Conservation (phyloP, 768 basidiomycete species). For the Rhodotorula kratochvilovae region DNA sequence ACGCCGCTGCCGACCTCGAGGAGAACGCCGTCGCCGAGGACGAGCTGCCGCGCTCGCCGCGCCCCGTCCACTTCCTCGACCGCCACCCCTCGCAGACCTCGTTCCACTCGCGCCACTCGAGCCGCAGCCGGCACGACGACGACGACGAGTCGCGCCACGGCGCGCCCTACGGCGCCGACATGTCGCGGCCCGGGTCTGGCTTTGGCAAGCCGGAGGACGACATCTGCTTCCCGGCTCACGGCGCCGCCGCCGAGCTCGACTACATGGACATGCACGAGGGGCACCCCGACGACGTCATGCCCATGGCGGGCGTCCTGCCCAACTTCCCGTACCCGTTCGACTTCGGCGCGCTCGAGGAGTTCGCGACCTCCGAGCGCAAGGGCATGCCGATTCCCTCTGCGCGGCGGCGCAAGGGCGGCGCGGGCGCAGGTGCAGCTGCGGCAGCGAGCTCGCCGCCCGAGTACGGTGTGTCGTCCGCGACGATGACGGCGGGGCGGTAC, state of each 20-base stretch:
- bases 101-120: constrained; percentile 14
- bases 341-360: constrained; percentile 71
- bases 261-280: constrained; percentile 27
- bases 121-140: background rate
- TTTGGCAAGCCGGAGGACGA: constrained; percentile 42
- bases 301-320: constrained; percentile 41
- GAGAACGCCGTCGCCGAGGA: constrained; percentile 34
- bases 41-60: background rate
- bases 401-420: constrained; percentile 2
- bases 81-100: constrained; percentile 38
- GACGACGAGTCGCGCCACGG: constrained; percentile 8
- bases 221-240: constrained; percentile 43
- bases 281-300: constrained; percentile 15
- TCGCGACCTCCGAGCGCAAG: constrained; percentile 65
- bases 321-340: constrained; percentile 61
- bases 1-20: constrained; percentile 24
- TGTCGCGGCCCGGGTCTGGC: constrained; percentile 38
- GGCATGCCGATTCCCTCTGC: constrained; percentile 54
- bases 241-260: constrained; percentile 31
- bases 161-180: constrained; percentile 13
- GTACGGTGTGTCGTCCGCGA: constrained; percentile 25
- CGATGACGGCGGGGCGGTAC: constrained; percentile 2
- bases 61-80: constrained; percentile 34
- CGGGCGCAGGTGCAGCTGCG: background rate
- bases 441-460: background rate